phyloP scores from a whole-genome alignment of 2,329 filamentous ascomycete genomes.

The Xylariomycetidae sp. region DNA sequence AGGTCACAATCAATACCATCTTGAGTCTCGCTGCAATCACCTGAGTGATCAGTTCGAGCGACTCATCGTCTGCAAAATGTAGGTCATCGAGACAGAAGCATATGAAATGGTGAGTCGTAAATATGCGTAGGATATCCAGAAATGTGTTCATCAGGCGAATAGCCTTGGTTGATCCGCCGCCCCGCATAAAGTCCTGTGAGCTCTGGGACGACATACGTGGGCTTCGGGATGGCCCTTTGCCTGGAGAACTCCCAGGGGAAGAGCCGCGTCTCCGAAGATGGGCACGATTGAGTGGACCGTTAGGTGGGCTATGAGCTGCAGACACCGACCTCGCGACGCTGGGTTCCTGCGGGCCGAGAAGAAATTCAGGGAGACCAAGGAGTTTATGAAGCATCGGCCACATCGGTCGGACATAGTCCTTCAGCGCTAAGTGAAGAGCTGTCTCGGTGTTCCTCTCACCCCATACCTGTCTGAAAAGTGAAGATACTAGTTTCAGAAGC shows the following conservation, averaged over 20 bases:
- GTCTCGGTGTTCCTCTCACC: slow-evolving; percentile 63
- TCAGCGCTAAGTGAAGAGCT: slow-evolving; percentile 56
- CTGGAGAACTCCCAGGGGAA: slow-evolving; percentile 43
- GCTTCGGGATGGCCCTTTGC: slow-evolving; percentile 27
- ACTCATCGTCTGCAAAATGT: slow-evolving; percentile 86
- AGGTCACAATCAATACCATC: slow-evolving; percentile 77
- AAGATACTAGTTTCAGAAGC: slow-evolving; percentile 59
- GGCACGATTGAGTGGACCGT: slow-evolving; percentile 28
- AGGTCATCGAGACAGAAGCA: slow-evolving; percentile 86
- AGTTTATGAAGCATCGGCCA: slow-evolving; percentile 61
- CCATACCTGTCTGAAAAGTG: slow-evolving; percentile 63
- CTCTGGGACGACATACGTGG: slow-evolving; percentile 41
- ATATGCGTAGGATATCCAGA: slow-evolving; percentile 75
- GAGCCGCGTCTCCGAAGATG: slow-evolving; percentile 41
- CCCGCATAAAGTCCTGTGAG: slow-evolving; percentile 57
- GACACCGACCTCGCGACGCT: slow-evolving; percentile 32
- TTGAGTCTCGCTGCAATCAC: slow-evolving; percentile 75
- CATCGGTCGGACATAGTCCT: slow-evolving; percentile 57
- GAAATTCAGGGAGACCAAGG: slow-evolving; percentile 65
- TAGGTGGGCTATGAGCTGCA: slow-evolving; percentile 24
- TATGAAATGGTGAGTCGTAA: slow-evolving; percentile 80
- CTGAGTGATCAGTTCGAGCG: slow-evolving; percentile 74
- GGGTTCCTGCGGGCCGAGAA: slow-evolving; percentile 48
- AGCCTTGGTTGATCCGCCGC: slow-evolving; percentile 54
- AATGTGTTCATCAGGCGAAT: slow-evolving; percentile 84